phyloP scores from a whole-genome alignment of 257 asterid genomes.

The Ocimum tenuiflorum region DNA sequence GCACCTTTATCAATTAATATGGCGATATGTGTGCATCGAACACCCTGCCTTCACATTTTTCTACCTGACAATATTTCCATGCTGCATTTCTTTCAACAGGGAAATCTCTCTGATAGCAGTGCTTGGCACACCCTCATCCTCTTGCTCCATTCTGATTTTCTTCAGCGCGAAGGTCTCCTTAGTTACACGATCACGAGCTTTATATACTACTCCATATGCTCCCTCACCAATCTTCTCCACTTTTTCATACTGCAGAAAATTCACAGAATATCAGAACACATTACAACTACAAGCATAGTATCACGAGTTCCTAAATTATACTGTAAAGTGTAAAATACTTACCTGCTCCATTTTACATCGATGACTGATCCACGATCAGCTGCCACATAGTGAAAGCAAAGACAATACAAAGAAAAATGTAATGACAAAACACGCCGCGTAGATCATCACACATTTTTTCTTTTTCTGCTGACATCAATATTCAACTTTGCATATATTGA shows the following conservation, averaged over 20 bases:
- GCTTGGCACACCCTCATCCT: conserved; percentile 99
- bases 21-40: neutral
- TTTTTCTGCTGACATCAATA: neutral
- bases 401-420: neutral
- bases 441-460: too few relatives aligned
- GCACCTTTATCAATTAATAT: neutral
- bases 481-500: neutral
- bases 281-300: neutral
- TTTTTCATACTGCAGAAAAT: conserved; percentile 66
- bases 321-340: conserved; percentile 1
- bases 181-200: conserved; percentile 80
- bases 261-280: conserved; percentile 17
- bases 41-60: too few relatives aligned
- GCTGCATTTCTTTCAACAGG: conserved; percentile 94
- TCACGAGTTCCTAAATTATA: neutral
- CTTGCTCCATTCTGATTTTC: conserved; percentile 96
- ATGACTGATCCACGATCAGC: conserved; percentile 18
- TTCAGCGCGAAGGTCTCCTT: conserved; percentile 91
- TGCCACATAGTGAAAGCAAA: conserved; percentile 2
- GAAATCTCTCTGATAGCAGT: conserved; percentile 96
- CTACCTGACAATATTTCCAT: conserved; percentile 84
- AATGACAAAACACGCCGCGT: conserved; percentile 1
- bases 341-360: conserved; percentile 80
- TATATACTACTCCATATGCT: conserved; percentile 93
- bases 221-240: conserved; percentile 99